Evolutionary conservation across 768 basidiomycete species (phyloP).

Genomic region (Pilatotrama ljubarskyi): DNA sequence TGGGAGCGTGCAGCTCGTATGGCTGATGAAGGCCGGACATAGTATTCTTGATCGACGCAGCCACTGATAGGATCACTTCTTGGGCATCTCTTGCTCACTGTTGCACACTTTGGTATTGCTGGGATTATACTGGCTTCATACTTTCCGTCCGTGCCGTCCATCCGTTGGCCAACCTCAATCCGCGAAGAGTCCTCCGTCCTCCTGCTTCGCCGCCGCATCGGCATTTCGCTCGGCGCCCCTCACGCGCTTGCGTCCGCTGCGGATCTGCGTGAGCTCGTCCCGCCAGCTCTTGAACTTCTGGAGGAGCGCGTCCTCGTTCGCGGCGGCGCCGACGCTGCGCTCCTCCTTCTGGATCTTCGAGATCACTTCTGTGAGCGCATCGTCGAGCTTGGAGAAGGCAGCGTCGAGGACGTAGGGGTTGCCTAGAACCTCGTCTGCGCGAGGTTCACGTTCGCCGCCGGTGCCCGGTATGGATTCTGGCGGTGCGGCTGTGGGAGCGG

Average conservation of each 20-base stretch:
- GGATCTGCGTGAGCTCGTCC: conserved; percentile 40
- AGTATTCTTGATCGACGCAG: too few species aligned
- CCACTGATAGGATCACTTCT: too few species aligned
- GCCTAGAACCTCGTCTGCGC: conserved; percentile 35
- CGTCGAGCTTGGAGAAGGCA: conserved; percentile 45
- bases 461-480: conserved; percentile 25
- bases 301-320: conserved; percentile 36
- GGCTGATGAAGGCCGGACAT: neutral
- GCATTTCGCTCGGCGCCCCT: neutral
- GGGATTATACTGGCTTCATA: too few species aligned
- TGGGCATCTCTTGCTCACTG: too few species aligned
- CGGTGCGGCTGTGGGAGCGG: conserved; percentile 23
- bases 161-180: conserved; percentile 17
- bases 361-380: conserved; percentile 45
- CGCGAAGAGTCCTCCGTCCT: conserved; percentile 31
- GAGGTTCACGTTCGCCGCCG: conserved; percentile 22
- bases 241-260: conserved; percentile 19
- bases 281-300: conserved; percentile 45
- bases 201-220: neutral
- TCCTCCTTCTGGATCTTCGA: conserved; percentile 46
- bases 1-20: conserved; percentile 41
- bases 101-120: too few species aligned
- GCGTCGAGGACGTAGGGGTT: conserved; percentile 50
- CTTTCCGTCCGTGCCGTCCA: too few species aligned
- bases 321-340: conserved; percentile 35